A percentile compares a stretch with the other conserved stretches of the same genome.
phyloP scores from a whole-genome alignment of 768 basidiomycete species.

The Mycena crocata region DNA sequence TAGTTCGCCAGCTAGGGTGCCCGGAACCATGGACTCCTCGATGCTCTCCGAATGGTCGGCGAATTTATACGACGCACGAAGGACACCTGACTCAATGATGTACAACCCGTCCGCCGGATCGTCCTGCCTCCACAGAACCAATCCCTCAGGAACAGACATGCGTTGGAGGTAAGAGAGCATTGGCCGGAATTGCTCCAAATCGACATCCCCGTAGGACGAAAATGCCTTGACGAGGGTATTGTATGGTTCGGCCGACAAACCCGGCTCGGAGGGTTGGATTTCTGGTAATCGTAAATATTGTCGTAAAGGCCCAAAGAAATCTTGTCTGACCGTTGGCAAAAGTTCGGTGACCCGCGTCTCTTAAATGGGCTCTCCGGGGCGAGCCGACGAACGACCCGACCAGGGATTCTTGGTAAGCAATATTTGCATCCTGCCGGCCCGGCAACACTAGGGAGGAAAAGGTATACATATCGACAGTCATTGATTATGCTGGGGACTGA shows the following conservation, averaged over 20 bases:
- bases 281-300: constrained; percentile 34
- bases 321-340: constrained; percentile 67
- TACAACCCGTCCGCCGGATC: constrained; percentile 87
- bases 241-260: constrained; percentile 67
- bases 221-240: constrained; percentile 85
- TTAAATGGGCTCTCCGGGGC: constrained; percentile 74
- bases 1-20: constrained; percentile 92
- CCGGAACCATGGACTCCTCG: constrained; percentile 94
- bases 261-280: constrained; percentile 43
- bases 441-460: constrained; percentile 63
- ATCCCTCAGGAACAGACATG: constrained; percentile 64
- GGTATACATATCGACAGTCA: constrained; percentile 14
- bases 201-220: constrained; percentile 72
- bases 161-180: constrained; percentile 81
- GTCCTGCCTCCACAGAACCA: constrained; percentile 81
- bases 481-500: constrained; percentile 35
- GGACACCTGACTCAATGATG: constrained; percentile 87
- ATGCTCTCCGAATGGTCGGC: constrained; percentile 73
- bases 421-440: constrained; percentile 64
- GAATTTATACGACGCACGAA: constrained; percentile 87
- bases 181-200: constrained; percentile 67
- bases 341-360: constrained; percentile 77
- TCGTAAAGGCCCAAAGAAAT: background rate
- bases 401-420: constrained; percentile 53
- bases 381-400: constrained; percentile 67